phyloP scores from a whole-genome alignment of 352 stramenopile genomes.

The Thraustotheca clavata region DNA sequence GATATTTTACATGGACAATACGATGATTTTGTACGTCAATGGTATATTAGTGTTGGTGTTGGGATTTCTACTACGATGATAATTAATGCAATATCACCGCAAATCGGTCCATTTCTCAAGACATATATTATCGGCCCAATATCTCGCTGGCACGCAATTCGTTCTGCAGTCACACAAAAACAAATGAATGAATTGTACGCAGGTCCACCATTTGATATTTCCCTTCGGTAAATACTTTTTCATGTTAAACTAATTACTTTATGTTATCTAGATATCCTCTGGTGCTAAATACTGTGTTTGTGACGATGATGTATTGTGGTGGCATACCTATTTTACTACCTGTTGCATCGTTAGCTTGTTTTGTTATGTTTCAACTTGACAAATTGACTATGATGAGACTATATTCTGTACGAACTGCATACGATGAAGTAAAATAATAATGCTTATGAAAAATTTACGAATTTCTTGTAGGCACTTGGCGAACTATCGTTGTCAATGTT shows the following conservation, averaged over 20 bases:
- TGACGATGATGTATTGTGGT: constrained; percentile 78
- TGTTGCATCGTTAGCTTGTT: constrained; percentile 52
- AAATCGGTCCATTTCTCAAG: constrained; percentile 46
- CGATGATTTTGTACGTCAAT: constrained; percentile 75
- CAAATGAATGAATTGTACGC: constrained; percentile 76
- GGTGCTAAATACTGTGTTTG: constrained; percentile 79
- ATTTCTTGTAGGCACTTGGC: constrained; percentile 30
- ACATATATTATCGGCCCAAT: constrained; percentile 57
- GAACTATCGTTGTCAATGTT: constrained; percentile 45
- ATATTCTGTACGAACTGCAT: constrained; percentile 72
- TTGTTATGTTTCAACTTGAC: constrained; percentile 67
- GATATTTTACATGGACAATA: constrained; percentile 74
- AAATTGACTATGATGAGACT: constrained; percentile 71
- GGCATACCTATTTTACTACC: constrained; percentile 75
- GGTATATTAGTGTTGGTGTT: constrained; percentile 81
- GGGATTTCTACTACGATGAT: constrained; percentile 83
- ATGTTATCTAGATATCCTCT: constrained; percentile 43
- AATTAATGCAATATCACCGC: constrained; percentile 69
- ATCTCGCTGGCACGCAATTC: constrained; percentile 30
- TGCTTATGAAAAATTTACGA: not conserved
- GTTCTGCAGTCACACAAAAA: constrained; percentile 55
- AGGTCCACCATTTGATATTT: constrained; percentile 65
- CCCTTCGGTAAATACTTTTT: constrained; percentile 28
- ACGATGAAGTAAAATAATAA: constrained; percentile 63
- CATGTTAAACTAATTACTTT: not conserved